Conservation (phyloP, 805 yeast genomes). For the Phaffomyces opuntiae region DNA sequence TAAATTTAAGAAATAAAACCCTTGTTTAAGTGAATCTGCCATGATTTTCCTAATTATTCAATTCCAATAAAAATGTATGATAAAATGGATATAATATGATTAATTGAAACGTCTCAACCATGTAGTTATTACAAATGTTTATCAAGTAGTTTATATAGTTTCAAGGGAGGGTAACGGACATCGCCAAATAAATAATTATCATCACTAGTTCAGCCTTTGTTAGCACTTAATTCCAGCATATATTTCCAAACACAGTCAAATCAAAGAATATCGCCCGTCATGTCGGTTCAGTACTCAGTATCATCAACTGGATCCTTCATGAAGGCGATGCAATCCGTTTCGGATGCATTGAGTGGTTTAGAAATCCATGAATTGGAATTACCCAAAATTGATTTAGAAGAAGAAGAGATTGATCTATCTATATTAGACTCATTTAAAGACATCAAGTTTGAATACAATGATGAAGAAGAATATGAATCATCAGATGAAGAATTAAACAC, state of each 20-base stretch:
- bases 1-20: slow-evolving; percentile 37
- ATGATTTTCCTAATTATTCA: no score
- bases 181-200: no score
- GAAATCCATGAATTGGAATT: slow-evolving; percentile 24
- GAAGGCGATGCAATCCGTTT: slow-evolving; percentile 72
- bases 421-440: slow-evolving; percentile 28
- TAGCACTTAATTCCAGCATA: no score
- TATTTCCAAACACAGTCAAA: no score
- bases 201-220: no score
- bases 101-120: background rate
- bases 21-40: background rate
- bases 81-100: background rate
- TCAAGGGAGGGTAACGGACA: no score
- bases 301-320: slow-evolving; percentile 68
- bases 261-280: background rate
- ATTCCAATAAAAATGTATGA: background rate
- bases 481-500: slow-evolving; percentile 5
- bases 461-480: slow-evolving; percentile 5
- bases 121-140: no score
- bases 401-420: slow-evolving; percentile 29
- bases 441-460: slow-evolving; percentile 21
- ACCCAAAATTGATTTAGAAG: slow-evolving; percentile 33
- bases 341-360: slow-evolving; percentile 33
- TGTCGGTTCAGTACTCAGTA: slow-evolving; percentile 38
- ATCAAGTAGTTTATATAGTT: no score